These are phyloP conservation scores for Euphrasia confusa DNA, from an alignment of 257 asterid species.

Conservation along the genomic window DNA sequence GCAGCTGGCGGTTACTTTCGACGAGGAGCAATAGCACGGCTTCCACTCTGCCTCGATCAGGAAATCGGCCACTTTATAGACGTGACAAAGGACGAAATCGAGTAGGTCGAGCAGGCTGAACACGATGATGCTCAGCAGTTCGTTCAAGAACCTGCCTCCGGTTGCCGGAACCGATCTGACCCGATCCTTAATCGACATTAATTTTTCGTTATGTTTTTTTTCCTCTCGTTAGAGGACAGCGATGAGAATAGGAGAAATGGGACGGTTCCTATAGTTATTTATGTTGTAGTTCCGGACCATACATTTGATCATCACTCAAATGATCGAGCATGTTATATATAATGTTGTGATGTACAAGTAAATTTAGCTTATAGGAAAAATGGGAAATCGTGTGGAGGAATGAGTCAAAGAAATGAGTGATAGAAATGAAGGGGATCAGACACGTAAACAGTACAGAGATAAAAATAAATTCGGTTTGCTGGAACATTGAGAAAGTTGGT, in stretches of 20 bases:
- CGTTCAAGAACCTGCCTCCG: constrained; percentile 45
- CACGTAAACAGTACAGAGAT: constrained; percentile 43
- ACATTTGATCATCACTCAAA: not conserved
- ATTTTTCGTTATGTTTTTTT: too few species aligned
- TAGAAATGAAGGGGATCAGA: constrained; percentile 17
- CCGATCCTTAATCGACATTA: not conserved
- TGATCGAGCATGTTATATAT: too few species aligned
- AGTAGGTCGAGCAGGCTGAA: constrained; percentile 55
- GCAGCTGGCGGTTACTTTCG: constrained; percentile 33
- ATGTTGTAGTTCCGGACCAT: constrained; percentile 9
- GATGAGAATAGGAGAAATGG: too few species aligned
- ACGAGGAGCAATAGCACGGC: constrained; percentile 72
- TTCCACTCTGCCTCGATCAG: constrained; percentile 80
- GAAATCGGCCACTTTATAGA: constrained; percentile 52
- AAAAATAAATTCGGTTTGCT: constrained; percentile 35
- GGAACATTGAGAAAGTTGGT: constrained; percentile 42
- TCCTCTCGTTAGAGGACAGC: too few species aligned
- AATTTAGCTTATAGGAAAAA: not conserved
- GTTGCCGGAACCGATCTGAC: constrained; percentile 19
- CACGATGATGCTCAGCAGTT: constrained; percentile 45
- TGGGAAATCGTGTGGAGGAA: not conserved
- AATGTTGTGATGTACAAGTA: not conserved
- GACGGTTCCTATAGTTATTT: too few species aligned
- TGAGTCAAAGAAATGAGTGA: constrained; percentile 14
- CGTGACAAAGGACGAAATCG: constrained; percentile 61